A percentile compares a stretch with the other conserved stretches of the same genome.
These are phyloP conservation scores for Diutina ranongensis DNA, from an alignment of 1,139 yeast genomes.

Conservation along the genomic window DNA sequence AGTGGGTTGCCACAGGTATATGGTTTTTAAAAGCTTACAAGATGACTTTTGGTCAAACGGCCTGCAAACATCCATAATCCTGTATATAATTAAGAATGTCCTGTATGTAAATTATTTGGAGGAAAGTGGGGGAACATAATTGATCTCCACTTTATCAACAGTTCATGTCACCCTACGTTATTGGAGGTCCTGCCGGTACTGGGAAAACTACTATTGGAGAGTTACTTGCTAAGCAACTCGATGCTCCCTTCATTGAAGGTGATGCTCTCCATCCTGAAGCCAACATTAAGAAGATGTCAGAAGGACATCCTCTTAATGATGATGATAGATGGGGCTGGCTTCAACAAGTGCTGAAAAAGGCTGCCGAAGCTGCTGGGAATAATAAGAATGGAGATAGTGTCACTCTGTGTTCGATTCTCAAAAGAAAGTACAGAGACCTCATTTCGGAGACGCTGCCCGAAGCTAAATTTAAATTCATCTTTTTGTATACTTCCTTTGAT, in stretches of 20 bases:
- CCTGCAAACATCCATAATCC: not conserved
- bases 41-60: too few relatives aligned
- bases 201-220: slow-evolving; percentile 78
- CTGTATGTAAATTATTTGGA: not conserved
- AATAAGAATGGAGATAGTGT: slow-evolving; percentile 27
- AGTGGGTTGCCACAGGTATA: too few relatives aligned
- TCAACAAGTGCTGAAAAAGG: slow-evolving; percentile 29
- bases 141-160: not conserved
- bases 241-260: slow-evolving; percentile 68
- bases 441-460: not conserved
- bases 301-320: slow-evolving; percentile 71
- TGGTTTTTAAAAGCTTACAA: too few relatives aligned
- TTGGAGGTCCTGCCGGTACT: slow-evolving; percentile 92
- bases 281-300: slow-evolving; percentile 73
- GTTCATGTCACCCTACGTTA: slow-evolving; percentile 20
- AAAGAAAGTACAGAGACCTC: slow-evolving; percentile 54
- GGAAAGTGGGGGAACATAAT: not conserved
- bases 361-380: slow-evolving; percentile 18
- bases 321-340: slow-evolving; percentile 94
- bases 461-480: slow-evolving; percentile 49
- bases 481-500: slow-evolving; percentile 53
- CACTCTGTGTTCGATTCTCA: slow-evolving; percentile 79
- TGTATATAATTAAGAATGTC: not conserved
- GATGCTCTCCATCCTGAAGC: slow-evolving; percentile 65
- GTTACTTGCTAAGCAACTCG: slow-evolving; percentile 24